A percentile compares a stretch with the other conserved stretches of the same genome.
These are phyloP conservation scores for Blepharisma undulans DNA, from an alignment of 169 alveolate genomes.

Conservation along the genomic window DNA sequence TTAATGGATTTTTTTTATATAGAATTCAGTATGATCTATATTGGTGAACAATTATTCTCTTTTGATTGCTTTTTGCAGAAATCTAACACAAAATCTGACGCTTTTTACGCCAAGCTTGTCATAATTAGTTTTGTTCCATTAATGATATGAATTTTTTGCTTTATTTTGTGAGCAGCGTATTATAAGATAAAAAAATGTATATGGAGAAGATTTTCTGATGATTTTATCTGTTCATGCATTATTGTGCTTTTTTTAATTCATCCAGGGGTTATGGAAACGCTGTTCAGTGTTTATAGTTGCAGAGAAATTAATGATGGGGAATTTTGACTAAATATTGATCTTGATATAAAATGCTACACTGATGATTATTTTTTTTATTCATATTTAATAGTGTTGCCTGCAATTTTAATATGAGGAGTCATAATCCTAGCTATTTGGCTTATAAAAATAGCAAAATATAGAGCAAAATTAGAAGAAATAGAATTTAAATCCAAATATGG, in stretches of 20 bases:
- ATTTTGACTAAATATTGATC: conserved; percentile 19
- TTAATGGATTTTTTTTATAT: neutral
- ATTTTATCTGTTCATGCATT: conserved; percentile 38
- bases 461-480: conserved; percentile 7
- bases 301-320: conserved; percentile 36
- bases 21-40: neutral
- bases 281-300: conserved; percentile 47
- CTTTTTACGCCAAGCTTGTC: neutral
- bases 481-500: conserved; percentile 44
- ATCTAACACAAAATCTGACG: neutral
- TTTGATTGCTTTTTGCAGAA: conserved; percentile 15
- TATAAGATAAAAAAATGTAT: neutral
- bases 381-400: conserved; percentile 45
- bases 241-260: conserved; percentile 59
- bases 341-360: conserved; percentile 44
- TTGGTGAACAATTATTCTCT: conserved; percentile 12
- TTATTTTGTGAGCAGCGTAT: neutral
- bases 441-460: conserved; percentile 28
- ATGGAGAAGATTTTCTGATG: neutral
- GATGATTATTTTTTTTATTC: conserved; percentile 33
- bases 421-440: conserved; percentile 47
- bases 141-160: neutral
- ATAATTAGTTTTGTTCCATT: neutral
- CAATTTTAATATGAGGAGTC: conserved; percentile 56
- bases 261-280: conserved; percentile 48